These are phyloP conservation scores for Diospyros kaki DNA, from an alignment of 148 eudicot genomes.

Conservation along the genomic window DNA sequence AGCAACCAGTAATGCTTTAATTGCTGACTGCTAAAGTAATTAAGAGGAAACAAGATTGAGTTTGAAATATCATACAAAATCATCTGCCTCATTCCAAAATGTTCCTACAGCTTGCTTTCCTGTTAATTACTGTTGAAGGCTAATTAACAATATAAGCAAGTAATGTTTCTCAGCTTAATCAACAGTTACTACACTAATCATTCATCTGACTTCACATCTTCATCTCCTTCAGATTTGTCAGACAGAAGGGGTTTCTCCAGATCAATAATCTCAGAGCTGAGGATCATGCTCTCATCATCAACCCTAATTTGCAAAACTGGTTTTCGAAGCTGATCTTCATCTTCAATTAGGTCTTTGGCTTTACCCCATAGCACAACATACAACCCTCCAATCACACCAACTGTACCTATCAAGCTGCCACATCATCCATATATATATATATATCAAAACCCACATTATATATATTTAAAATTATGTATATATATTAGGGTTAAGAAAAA, in stretches of 20 bases:
- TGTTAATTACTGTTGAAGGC: background rate
- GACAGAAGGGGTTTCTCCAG: slow-evolving; percentile 52
- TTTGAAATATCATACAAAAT: too few species aligned
- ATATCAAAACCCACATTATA: too few species aligned
- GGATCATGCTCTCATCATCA: slow-evolving; percentile 16
- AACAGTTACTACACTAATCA: background rate
- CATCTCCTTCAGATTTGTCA: slow-evolving; percentile 13
- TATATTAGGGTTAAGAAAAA: too few species aligned
- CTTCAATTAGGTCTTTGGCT: slow-evolving; percentile 28
- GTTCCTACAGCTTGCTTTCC: too few species aligned
- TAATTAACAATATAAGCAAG: background rate
- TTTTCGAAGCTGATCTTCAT: slow-evolving; percentile 14
- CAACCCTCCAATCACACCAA: slow-evolving; percentile 49
- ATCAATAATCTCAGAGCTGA: slow-evolving; percentile 22
- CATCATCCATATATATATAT: too few species aligned
- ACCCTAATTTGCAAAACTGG: slow-evolving; percentile 11
- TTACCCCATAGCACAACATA: slow-evolving; percentile 86
- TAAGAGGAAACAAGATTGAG: too few species aligned
- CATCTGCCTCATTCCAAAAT: too few species aligned
- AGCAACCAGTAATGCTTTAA: too few species aligned
- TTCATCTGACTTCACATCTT: background rate
- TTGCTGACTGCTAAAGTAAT: too few species aligned
- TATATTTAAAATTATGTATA: too few species aligned
- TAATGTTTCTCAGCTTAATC: background rate
- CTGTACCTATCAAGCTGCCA: slow-evolving; percentile 50